Evolutionary conservation across 805 yeast species (phyloP).

Genomic region (Wickerhamiella kazuoi): DNA sequence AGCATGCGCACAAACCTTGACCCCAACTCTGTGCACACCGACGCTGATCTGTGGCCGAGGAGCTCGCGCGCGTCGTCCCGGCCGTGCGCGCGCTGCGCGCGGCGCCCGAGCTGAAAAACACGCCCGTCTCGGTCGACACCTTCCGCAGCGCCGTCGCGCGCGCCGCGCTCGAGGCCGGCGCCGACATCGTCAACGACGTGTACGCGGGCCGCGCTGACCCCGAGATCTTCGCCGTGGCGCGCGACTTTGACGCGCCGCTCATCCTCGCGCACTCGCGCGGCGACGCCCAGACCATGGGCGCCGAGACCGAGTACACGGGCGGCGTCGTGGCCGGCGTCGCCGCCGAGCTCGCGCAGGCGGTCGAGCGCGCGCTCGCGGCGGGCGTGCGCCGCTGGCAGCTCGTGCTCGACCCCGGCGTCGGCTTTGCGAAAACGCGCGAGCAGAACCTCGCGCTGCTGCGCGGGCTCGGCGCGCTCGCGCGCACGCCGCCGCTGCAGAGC

Average conservation of each 20-base stretch:
- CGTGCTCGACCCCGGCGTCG: slow-evolving; percentile 85
- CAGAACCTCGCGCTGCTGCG: slow-evolving; percentile 57
- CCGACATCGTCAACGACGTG: slow-evolving; percentile 82
- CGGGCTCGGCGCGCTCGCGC: slow-evolving; percentile 14
- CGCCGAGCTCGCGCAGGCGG: slow-evolving; percentile 42
- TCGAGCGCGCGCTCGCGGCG: slow-evolving; percentile 34
- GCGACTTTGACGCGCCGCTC: slow-evolving; percentile 49
- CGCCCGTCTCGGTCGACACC: slow-evolving; percentile 72
- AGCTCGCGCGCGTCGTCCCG: slow-evolving; percentile 52
- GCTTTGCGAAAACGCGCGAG: slow-evolving; percentile 69
- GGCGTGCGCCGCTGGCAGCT: slow-evolving; percentile 85
- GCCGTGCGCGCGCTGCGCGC: slow-evolving; percentile 43
- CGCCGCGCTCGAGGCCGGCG: slow-evolving; percentile 54
- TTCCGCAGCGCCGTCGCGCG: slow-evolving; percentile 62
- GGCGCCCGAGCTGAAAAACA: slow-evolving; percentile 20
- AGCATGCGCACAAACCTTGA: slow-evolving; percentile 21
- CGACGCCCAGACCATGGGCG: slow-evolving; percentile 52
- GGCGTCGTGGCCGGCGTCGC: slow-evolving; percentile 40
- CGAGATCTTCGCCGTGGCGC: slow-evolving; percentile 49
- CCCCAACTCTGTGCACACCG: too few species aligned
- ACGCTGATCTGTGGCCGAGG: slow-evolving; percentile 48
- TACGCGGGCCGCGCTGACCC: slow-evolving; percentile 62
- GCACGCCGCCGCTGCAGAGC: slow-evolving; percentile 20
- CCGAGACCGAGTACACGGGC: slow-evolving; percentile 33
- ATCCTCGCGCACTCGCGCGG: slow-evolving; percentile 78